phyloP scores from a whole-genome alignment of 2,329 filamentous ascomycete genomes.

The Diaporthe sp. region DNA sequence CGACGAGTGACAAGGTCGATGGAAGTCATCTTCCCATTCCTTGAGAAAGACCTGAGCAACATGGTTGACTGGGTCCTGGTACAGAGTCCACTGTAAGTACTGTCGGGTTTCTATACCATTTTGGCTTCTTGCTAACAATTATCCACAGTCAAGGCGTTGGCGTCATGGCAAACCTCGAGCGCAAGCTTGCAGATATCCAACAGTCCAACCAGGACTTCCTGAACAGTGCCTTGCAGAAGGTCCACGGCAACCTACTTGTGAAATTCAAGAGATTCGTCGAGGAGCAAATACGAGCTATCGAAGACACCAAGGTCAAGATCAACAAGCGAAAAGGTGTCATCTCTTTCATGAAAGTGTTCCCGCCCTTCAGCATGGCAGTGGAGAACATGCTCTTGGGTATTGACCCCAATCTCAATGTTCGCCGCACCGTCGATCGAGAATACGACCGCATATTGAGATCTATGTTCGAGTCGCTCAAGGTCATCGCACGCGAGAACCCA shows the following conservation, averaged over 20 bases:
- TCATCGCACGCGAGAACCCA: constrained; percentile 84
- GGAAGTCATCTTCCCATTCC: constrained; percentile 88
- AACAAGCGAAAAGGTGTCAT: constrained; percentile 99
- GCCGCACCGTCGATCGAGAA: constrained; percentile 84
- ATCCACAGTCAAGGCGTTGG: constrained; percentile 84
- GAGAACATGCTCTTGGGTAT: constrained; percentile 82
- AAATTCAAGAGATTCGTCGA: constrained; percentile 92
- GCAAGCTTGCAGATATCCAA: constrained; percentile 81
- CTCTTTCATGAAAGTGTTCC: constrained; percentile 93
- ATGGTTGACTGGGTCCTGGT: constrained; percentile 87
- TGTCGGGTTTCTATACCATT: background rate
- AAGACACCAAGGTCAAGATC: constrained; percentile 98
- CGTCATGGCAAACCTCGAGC: constrained; percentile 83
- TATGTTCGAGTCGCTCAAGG: constrained; percentile 97
- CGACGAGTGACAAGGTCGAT: constrained; percentile 86
- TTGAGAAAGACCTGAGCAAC: constrained; percentile 81
- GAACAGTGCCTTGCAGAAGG: constrained; percentile 79
- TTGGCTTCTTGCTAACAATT: constrained; percentile 37
- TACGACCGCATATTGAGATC: constrained; percentile 91
- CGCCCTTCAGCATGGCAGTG: constrained; percentile 83
- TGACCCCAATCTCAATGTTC: constrained; percentile 71
- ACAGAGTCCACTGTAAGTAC: constrained; percentile 82
- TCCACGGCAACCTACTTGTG: constrained; percentile 79
- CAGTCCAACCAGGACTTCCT: constrained; percentile 96
- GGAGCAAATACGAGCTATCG: constrained; percentile 93